Evolutionary conservation across 495 filamentous ascomycete species (phyloP).

Genomic region (Annulohypoxylon bovei): DNA sequence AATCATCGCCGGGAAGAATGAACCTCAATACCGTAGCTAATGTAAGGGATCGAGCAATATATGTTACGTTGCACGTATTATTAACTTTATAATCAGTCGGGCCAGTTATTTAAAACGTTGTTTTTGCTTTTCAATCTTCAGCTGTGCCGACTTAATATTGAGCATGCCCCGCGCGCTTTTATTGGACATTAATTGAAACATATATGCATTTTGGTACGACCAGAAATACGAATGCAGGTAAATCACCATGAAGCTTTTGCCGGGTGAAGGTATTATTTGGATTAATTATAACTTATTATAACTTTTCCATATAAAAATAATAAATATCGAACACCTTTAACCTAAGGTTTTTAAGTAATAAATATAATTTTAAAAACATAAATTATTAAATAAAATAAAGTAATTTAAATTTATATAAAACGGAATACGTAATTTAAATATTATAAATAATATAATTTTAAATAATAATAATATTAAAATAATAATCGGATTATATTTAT

Average conservation of each 20-base stretch:
- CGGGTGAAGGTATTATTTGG: not conserved
- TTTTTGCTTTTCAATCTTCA: not conserved
- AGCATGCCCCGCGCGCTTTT: not conserved
- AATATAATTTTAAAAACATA: no score
- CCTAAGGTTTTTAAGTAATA: no score
- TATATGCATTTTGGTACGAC: not conserved
- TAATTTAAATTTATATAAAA: no score
- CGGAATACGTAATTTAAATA: no score
- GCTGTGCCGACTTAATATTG: not conserved
- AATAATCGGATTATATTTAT: no score
- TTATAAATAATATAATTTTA: no score
- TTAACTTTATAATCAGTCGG: not conserved
- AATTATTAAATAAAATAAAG: no score
- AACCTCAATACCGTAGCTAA: not conserved
- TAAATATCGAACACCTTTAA: no score
- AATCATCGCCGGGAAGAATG: not conserved
- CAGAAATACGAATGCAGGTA: not conserved
- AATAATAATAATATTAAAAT: no score
- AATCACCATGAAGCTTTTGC: not conserved
- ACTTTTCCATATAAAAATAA: no score
- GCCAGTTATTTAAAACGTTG: not conserved
- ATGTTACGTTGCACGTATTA: not conserved
- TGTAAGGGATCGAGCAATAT: not conserved
- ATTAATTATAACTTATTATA: no score
- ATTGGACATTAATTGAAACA: not conserved